These are phyloP conservation scores for Tagetes patula DNA, from an alignment of 129 eudicot genomes.

Conservation along the genomic window DNA sequence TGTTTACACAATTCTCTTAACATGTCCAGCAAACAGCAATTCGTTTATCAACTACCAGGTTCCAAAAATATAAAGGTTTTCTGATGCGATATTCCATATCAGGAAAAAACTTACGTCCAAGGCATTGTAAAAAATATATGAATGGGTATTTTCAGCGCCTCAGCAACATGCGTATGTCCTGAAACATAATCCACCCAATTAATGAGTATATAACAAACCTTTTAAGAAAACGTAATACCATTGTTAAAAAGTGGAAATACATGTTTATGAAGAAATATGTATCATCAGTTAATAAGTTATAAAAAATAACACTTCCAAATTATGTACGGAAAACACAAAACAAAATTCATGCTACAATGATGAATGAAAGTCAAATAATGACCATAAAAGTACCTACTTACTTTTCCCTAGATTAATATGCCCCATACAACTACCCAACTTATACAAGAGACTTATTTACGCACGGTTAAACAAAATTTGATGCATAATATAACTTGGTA, in stretches of 20 bases:
- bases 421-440: neutral
- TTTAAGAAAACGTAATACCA: neutral
- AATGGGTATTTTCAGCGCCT: constrained; percentile 88
- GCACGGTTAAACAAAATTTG: neutral
- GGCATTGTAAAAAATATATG: constrained; percentile 99
- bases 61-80: neutral
- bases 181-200: constrained; percentile 29
- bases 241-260: constrained; percentile 8
- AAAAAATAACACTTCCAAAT: constrained; percentile 2
- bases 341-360: neutral
- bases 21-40: neutral
- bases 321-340: neutral
- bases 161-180: constrained; percentile 99
- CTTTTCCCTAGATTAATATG: neutral
- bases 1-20: neutral
- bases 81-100: neutral
- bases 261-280: neutral
- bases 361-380: neutral
- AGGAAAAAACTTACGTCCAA: constrained; percentile 90
- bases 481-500: neutral
- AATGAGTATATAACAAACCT: neutral
- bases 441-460: neutral
- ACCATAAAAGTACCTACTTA: neutral
- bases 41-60: neutral
- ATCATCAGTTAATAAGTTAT: neutral